Evolutionary conservation across 2,329 filamentous ascomycete genomes (phyloP), one percentile per base, ranked within the genome.

Genomic region (Diplodia intermedia): DNA sequence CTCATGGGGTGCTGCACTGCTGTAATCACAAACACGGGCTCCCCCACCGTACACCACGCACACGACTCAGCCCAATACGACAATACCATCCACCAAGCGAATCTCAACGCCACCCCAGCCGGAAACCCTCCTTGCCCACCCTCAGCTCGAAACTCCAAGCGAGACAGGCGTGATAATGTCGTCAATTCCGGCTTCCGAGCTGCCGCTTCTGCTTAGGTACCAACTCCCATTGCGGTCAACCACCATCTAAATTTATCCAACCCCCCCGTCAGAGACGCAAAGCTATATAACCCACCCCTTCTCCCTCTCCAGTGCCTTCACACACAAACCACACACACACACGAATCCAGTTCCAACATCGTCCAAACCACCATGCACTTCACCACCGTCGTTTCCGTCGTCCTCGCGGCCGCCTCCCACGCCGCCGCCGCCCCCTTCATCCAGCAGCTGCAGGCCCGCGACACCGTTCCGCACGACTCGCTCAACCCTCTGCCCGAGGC

Each of bases 401-500:
- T n/a, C 12, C 26, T 62, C 8, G 40, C 57, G 7, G 40, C 43
- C 18, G 57, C 40, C 4, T 49, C 40, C 15, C 50, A 43, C 57
- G 40, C 33, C 12, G 43, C 15, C n/a, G 57, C 40, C 8, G 57
- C 40, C 12, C 57, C 57, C 12, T 62, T 14, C 31, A 31, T 6
- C 31, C 31, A 31, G 31, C 4, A 31, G 4, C 15, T 62, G 9
- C 3, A 49, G 9, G 26, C 43, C 12, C 65, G 54, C 31, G 18
- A 7, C 3, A 50, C 23, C 8, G 62, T 65, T 12, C 7, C 33
- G 49, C 62, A 65, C 49, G 62, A 65, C 62, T 53, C 49, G 11
- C 62, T 65, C 31, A 65, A 12, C 62, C 62, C 62, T 2, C 15
- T 14, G 33, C 79, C n/a, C 90, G 76, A 0, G 88, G 81, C 1